Evolutionary conservation across 495 filamentous ascomycete genomes (phyloP).

Genomic region (Penicillium canariense): DNA sequence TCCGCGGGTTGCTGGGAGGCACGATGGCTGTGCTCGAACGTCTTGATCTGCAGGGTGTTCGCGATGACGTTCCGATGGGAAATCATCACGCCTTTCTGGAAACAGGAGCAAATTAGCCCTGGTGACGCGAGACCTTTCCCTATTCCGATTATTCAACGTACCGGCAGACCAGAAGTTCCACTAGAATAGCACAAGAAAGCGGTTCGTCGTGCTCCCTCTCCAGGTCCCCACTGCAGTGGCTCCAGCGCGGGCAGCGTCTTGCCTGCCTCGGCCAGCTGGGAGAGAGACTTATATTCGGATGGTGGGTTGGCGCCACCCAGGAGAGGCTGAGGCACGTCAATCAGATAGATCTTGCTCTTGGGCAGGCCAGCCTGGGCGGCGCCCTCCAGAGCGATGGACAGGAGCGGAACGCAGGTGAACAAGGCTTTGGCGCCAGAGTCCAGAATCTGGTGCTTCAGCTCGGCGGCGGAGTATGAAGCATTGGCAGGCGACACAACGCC

Average conservation of each 20-base stretch:
- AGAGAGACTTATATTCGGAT: conserved; percentile 63
- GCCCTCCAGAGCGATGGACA: conserved; percentile 67
- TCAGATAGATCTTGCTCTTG: conserved; percentile 68
- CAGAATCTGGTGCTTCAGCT: conserved; percentile 76
- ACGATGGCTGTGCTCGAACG: conserved; percentile 53
- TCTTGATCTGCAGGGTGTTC: conserved; percentile 65
- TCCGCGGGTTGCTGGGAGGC: conserved; percentile 35
- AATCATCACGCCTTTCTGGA: conserved; percentile 91
- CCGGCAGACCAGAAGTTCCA: conserved; percentile 83
- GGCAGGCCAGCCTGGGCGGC: conserved; percentile 66
- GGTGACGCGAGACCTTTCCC: background rate
- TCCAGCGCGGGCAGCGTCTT: conserved; percentile 59
- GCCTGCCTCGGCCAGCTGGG: conserved; percentile 67
- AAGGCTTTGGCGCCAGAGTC: conserved; percentile 72
- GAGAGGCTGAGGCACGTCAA: conserved; percentile 60
- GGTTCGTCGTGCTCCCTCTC: conserved; percentile 70
- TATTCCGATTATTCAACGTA: conserved; percentile 34
- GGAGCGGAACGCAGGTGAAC: conserved; percentile 76
- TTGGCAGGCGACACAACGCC: conserved; percentile 80
- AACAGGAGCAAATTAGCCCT: background rate
- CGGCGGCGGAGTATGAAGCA: conserved; percentile 72
- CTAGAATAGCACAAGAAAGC: conserved; percentile 90
- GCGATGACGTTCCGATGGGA: conserved; percentile 86
- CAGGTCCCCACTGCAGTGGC: conserved; percentile 64
- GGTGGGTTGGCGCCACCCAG: conserved; percentile 47